These are phyloP conservation scores for Thielaviopsis populi DNA, from an alignment of 2,329 filamentous ascomycete genomes.

Conservation along the genomic window DNA sequence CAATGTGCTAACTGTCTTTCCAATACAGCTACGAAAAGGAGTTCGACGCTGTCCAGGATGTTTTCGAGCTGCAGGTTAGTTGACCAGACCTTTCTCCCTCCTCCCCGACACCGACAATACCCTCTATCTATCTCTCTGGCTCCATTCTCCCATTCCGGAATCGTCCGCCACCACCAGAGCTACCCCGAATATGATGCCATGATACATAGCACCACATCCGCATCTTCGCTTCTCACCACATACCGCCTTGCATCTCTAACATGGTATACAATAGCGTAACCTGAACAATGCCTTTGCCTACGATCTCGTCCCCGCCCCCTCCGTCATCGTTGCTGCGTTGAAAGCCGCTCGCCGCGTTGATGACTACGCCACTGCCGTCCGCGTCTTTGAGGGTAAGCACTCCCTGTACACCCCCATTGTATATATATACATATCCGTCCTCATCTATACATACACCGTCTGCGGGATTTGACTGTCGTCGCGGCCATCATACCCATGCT, in stretches of 20 bases:
- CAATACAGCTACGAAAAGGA: conserved; percentile 81
- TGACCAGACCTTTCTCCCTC: conserved; percentile 6
- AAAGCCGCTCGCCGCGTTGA: conserved; percentile 92
- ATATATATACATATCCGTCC: no score
- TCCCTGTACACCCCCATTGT: no score
- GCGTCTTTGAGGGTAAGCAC: conserved; percentile 85
- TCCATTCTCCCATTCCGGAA: conserved; percentile 8
- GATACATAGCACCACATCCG: conserved; percentile 14
- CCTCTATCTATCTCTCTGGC: not conserved
- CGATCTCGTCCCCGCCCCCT: conserved; percentile 91
- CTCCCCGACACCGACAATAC: not conserved
- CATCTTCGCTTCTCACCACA: not conserved
- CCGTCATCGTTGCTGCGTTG: conserved; percentile 80
- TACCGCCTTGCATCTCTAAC: not conserved
- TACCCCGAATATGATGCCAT: conserved; percentile 14
- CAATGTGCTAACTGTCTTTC: conserved; percentile 9
- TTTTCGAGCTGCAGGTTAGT: conserved; percentile 97
- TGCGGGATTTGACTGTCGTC: not conserved
- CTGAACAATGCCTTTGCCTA: conserved; percentile 99
- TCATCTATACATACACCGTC: not conserved
- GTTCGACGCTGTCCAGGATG: conserved; percentile 92
- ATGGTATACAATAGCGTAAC: conserved; percentile 47
- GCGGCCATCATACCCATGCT: not conserved
- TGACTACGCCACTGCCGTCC: conserved; percentile 94
- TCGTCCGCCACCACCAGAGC: conserved; percentile 4